A percentile compares a stretch with the other conserved stretches of the same genome.
These are phyloP conservation scores for Alternaria ventricosa DNA, from an alignment of 2,329 filamentous ascomycete species.

Conservation along the genomic window DNA sequence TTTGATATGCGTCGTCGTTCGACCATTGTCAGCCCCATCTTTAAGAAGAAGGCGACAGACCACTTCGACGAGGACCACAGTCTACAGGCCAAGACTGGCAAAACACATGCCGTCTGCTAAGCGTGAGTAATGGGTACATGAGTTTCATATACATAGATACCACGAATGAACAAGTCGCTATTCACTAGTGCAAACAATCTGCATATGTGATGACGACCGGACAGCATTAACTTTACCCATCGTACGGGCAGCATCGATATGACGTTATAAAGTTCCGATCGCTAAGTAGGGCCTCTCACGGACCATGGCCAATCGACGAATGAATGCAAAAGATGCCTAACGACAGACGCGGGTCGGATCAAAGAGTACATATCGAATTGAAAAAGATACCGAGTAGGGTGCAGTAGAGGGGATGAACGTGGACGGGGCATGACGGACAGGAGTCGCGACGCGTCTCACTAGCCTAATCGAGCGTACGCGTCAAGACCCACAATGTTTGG, in stretches of 20 bases:
- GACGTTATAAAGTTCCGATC: background rate
- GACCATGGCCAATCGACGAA: background rate
- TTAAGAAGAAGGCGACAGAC: constrained; percentile 44
- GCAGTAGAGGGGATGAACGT: background rate
- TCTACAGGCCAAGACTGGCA: constrained; percentile 86
- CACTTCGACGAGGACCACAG: constrained; percentile 85
- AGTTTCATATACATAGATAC: background rate
- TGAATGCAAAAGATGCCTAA: background rate
- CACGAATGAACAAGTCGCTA: background rate
- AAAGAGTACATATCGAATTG: too few relatives aligned
- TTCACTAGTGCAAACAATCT: background rate
- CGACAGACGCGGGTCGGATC: too few relatives aligned
- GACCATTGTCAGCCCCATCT: constrained; percentile 34
- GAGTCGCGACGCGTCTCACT: background rate
- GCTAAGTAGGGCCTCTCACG: background rate
- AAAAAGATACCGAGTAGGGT: background rate
- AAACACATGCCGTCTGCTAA: constrained; percentile 86
- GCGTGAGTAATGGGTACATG: background rate
- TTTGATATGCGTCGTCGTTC: constrained; percentile 35
- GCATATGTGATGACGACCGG: background rate
- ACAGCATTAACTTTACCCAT: background rate
- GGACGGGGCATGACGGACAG: background rate
- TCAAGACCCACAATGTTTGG: background rate
- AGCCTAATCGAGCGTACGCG: background rate
- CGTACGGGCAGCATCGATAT: background rate